Evolutionary conservation across 768 basidiomycete genomes (phyloP).

Genomic region (Podaxis mareebaensis): DNA sequence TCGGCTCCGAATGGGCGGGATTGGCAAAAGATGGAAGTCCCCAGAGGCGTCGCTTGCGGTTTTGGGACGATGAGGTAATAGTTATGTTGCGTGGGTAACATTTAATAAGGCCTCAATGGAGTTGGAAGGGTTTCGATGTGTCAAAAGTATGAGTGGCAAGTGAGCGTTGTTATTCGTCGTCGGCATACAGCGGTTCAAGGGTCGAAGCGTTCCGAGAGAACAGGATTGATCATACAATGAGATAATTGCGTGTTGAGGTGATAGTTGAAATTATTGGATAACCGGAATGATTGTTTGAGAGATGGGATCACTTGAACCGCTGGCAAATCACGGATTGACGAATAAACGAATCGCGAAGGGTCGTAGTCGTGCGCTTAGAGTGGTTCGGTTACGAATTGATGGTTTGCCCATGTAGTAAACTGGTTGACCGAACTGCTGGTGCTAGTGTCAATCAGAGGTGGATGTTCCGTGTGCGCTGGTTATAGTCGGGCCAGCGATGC

Average conservation of each 20-base stretch:
- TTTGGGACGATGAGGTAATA: not conserved
- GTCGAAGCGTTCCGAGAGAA: conserved; percentile 1
- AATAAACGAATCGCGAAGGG: not conserved
- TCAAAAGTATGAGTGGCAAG: not conserved
- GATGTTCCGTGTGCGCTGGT: not conserved
- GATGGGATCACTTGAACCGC: conserved; percentile 3
- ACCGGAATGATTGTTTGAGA: conserved; percentile 7
- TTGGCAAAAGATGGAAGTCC: not conserved
- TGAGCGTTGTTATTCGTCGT: not conserved
- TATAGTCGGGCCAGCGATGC: not conserved
- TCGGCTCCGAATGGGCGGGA: conserved; percentile 5
- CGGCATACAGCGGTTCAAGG: not conserved
- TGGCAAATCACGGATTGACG: conserved; percentile 4
- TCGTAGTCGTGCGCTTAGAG: not conserved
- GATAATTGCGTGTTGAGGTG: not conserved
- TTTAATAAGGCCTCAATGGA: not conserved
- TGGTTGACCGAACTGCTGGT: not conserved
- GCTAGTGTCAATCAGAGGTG: not conserved
- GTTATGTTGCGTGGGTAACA: not conserved
- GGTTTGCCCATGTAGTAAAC: not conserved
- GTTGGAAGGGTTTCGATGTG: not conserved
- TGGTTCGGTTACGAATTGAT: conserved; percentile 1
- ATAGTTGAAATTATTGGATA: conserved; percentile 2
- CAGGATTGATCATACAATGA: conserved; percentile 1
- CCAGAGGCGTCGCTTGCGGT: not conserved